These are phyloP conservation scores for Aspergillus tanneri DNA, from an alignment of 2,329 filamentous ascomycete genomes.

Conservation along the genomic window DNA sequence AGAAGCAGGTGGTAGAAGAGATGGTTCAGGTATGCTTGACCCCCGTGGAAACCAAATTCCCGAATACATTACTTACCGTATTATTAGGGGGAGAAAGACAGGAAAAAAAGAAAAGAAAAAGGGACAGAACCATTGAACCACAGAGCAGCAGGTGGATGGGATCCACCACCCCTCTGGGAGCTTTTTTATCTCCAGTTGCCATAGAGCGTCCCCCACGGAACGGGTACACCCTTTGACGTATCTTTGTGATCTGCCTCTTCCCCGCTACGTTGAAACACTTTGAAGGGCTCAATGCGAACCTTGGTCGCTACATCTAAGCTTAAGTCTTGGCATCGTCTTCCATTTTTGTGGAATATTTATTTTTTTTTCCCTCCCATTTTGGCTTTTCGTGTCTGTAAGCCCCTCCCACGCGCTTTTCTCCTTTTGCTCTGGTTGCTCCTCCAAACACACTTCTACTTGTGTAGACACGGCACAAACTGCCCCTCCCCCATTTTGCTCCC, in stretches of 20 bases:
- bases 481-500: slow-evolving; percentile 10
- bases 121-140: slow-evolving; percentile 8
- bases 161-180: slow-evolving; percentile 13
- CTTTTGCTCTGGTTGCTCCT: slow-evolving; percentile 15
- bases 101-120: slow-evolving; percentile 4
- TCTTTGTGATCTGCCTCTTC: slow-evolving; percentile 31
- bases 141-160: slow-evolving; percentile 14
- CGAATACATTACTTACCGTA: background rate
- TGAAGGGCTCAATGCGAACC: slow-evolving; percentile 30
- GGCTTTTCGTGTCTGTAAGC: slow-evolving; percentile 5
- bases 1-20: background rate
- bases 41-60: background rate
- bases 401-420: slow-evolving; percentile 23
- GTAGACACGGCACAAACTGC: slow-evolving; percentile 23
- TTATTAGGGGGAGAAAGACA: background rate
- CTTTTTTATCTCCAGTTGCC: slow-evolving; percentile 16
- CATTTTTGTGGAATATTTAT: background rate
- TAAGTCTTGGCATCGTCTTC: slow-evolving; percentile 29
- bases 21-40: background rate
- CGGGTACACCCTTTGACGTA: slow-evolving; percentile 37
- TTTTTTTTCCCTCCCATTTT: slow-evolving; percentile 6
- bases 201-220: slow-evolving; percentile 25
- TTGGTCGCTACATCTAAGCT: slow-evolving; percentile 32
- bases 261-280: slow-evolving; percentile 37
- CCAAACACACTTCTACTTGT: slow-evolving; percentile 14